These are phyloP conservation scores for Chlorencoelia australis DNA, from an alignment of 2,329 filamentous ascomycete species.

Conservation along the genomic window DNA sequence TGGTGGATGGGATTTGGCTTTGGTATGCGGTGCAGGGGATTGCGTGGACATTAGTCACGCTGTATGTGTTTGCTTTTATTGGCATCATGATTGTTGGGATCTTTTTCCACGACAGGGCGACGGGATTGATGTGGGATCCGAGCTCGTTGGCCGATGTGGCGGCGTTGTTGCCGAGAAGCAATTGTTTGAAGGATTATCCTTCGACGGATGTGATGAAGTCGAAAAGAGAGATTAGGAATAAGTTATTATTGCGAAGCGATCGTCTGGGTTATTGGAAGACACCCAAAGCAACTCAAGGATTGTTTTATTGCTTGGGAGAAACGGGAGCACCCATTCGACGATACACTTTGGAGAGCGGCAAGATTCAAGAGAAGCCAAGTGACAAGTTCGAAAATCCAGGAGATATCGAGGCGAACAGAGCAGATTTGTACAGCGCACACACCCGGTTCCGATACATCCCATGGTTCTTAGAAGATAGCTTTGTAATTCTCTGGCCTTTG, in stretches of 20 bases:
- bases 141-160: conserved; percentile 73
- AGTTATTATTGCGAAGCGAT: conserved; percentile 49
- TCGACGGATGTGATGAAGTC: conserved; percentile 52
- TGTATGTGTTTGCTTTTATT: conserved; percentile 60
- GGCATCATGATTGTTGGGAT: conserved; percentile 48
- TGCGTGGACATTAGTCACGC: conserved; percentile 64
- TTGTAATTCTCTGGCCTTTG: conserved; percentile 56
- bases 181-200: conserved; percentile 63
- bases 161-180: conserved; percentile 68
- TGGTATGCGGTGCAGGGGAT: conserved; percentile 74
- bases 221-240: conserved; percentile 41
- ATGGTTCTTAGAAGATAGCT: conserved; percentile 61
- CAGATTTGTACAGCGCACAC: conserved; percentile 17
- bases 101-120: conserved; percentile 56
- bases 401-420: conserved; percentile 20
- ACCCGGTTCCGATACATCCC: conserved; percentile 61
- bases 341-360: conserved; percentile 40
- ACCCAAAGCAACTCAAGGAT: conserved; percentile 47
- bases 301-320: conserved; percentile 76
- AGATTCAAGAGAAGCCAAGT: conserved; percentile 32
- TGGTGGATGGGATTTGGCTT: conserved; percentile 51
- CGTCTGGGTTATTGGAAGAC: conserved; percentile 81
- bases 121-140: conserved; percentile 78
- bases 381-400: conserved; percentile 4
- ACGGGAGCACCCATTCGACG: conserved; percentile 40